Base-by-base conservation (phyloP, 305 asterid genomes). In the Plantago lanceolata region DNA sequence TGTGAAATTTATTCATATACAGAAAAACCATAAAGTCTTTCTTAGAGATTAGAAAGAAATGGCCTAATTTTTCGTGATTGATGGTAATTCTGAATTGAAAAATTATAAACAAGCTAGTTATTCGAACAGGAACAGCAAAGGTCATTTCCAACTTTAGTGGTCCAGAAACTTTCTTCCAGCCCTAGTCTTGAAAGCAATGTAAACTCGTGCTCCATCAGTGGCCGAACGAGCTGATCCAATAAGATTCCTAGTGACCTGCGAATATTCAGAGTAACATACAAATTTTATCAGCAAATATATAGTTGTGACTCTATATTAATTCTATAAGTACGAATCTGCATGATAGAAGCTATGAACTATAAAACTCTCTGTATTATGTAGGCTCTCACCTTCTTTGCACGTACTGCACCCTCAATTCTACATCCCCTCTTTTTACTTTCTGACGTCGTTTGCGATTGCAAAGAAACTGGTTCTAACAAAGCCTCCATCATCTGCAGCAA, bases 231-330 rank as follows among this genome's bases (percentile, higher is more conserved):
- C 97, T 44, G 96, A 93, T 75, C 87, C 72, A 52, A 93, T 71
- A 47, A 87, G 94, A 80, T 86, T 86, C 55, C 97, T 95, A 20
- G 97, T 96, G 69, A 89, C 97, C 99, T 87, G 87, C 70, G 35
- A 79, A 7, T 57, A 33, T 44, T 71, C 12, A 48, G 47, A 71
- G 74, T 48, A 73, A 58, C 33, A 29, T 68, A 31, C 4, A 4
- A 8, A 1, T 31, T 31, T 40, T 65, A 15, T 29, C 26, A 37
- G 40, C 14, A 52, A 8, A 64, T 56, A 64, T 21, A n/a, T n/a
- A n/a, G n/a, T 35, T 13, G 58, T 55, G 20, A 16, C 19, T 4
- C 16, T 0, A 26, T 18, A 18, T 20, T n/a, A n/a, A n/a, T n/a
- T n/a, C n/a, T n/a, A n/a, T n/a, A n/a, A n/a, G 29, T 0, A 29